phyloP scores from a whole-genome alignment of 306 rosid species.

The Quercus gilva region DNA sequence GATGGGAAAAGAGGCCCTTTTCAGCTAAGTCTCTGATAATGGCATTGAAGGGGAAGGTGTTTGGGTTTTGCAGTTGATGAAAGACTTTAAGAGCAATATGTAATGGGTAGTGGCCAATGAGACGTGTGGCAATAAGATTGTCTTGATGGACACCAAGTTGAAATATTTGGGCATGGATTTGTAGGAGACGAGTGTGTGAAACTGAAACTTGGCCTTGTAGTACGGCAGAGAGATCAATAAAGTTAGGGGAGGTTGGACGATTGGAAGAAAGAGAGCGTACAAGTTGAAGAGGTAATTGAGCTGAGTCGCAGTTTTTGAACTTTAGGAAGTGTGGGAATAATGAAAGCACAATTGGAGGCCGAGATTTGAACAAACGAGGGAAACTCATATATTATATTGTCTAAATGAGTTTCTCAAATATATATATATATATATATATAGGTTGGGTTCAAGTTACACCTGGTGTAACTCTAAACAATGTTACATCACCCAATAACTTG shows the following conservation, averaged over 20 bases:
- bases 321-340: conserved; percentile 8
- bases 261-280: conserved; percentile 16
- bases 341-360: conserved; percentile 2
- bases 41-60: conserved; percentile 59
- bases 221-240: conserved; percentile 21
- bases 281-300: conserved; percentile 6
- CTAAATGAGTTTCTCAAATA: too few species aligned
- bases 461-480: too few species aligned
- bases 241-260: conserved; percentile 11
- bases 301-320: conserved; percentile 8
- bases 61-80: conserved; percentile 42
- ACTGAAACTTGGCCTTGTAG: conserved; percentile 37
- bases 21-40: conserved; percentile 48
- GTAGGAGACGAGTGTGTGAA: conserved; percentile 33
- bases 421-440: too few species aligned
- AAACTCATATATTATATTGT: too few species aligned
- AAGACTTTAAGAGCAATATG: conserved; percentile 34
- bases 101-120: conserved; percentile 57
- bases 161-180: conserved; percentile 48
- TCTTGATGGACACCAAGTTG: conserved; percentile 48
- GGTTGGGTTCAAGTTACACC: too few species aligned
- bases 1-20: conserved; percentile 29
- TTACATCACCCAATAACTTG: too few species aligned
- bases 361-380: too few species aligned
- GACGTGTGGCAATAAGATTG: conserved; percentile 59